phyloP scores from a whole-genome alignment of 164 flowering plant species.

The Magnolia sinica region DNA sequence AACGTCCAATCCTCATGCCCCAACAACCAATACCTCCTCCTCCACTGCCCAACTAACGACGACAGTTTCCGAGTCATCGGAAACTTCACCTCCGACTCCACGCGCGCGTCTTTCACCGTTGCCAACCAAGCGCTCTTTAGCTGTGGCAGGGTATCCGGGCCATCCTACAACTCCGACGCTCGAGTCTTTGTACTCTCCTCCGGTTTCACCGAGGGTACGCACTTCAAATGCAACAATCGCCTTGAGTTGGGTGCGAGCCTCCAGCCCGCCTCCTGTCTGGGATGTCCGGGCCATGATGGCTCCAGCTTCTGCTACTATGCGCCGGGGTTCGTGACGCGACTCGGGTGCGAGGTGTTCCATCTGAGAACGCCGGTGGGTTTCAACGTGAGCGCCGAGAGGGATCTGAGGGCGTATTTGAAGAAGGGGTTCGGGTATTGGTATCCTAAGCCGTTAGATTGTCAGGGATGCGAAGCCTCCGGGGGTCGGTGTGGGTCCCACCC shows the following conservation, averaged over 20 bases:
- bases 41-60: neutral
- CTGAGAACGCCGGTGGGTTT: too few relatives aligned
- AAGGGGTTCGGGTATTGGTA: too few relatives aligned
- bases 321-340: slow-evolving; percentile 4
- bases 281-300: neutral
- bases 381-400: too few relatives aligned
- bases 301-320: slow-evolving; percentile 6
- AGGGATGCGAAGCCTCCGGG: neutral
- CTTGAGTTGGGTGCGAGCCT: neutral
- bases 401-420: too few relatives aligned
- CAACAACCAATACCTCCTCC: slow-evolving; percentile 8
- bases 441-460: too few relatives aligned
- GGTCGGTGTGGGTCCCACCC: slow-evolving; percentile 12
- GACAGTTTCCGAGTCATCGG: neutral
- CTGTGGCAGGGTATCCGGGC: neutral
- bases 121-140: slow-evolving; percentile 6
- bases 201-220: neutral
- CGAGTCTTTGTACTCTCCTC: neutral
- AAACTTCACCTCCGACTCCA: neutral
- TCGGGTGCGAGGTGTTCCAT: neutral
- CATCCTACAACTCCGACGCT: neutral
- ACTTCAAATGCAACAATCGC: slow-evolving; percentile 2
- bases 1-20: neutral
- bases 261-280: slow-evolving; percentile 3
- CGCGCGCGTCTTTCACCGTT: neutral